Evolutionary conservation across 2,329 filamentous ascomycete genomes (phyloP).

Genomic region (Apiospora marii): DNA sequence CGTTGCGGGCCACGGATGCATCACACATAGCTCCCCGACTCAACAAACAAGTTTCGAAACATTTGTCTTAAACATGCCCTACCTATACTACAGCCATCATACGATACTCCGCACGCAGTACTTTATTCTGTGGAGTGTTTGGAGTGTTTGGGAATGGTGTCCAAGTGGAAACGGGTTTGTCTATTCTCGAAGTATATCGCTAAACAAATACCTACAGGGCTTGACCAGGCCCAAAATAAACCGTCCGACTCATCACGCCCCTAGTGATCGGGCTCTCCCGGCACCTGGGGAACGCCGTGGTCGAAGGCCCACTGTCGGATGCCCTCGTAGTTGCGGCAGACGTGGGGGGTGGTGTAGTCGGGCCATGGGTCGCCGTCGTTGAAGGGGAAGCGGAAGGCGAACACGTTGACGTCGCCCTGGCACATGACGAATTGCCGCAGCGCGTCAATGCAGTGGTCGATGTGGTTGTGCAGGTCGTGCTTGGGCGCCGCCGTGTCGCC

Average conservation of each 20-base stretch:
- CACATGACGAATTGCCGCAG: constrained; percentile 62
- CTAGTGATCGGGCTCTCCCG: constrained; percentile 42
- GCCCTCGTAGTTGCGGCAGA: constrained; percentile 61
- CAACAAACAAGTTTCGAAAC: not conserved
- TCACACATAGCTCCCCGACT: not conserved
- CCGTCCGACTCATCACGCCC: not conserved
- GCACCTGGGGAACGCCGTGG: constrained; percentile 51
- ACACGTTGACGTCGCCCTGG: constrained; percentile 61
- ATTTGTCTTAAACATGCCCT: not conserved
- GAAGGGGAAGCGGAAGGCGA: constrained; percentile 60
- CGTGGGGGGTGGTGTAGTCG: constrained; percentile 61
- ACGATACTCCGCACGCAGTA: not conserved
- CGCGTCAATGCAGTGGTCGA: constrained; percentile 64
- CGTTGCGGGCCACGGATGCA: too few relatives aligned
- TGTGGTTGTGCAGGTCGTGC: constrained; percentile 53
- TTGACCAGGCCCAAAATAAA: not conserved
- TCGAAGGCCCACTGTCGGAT: constrained; percentile 61
- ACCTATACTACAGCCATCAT: not conserved
- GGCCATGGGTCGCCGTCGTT: constrained; percentile 59
- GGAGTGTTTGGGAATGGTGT: not conserved
- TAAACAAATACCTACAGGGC: not conserved
- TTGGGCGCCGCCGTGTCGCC: constrained; percentile 56
- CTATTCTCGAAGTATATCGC: not conserved
- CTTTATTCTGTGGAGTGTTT: not conserved
- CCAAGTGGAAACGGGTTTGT: not conserved